Percentiles rank a stretch among this genome's conserved stretches.
phyloP scores from a whole-genome alignment of 176 grass and related monocot species.

The Alloteropsis semialata region DNA sequence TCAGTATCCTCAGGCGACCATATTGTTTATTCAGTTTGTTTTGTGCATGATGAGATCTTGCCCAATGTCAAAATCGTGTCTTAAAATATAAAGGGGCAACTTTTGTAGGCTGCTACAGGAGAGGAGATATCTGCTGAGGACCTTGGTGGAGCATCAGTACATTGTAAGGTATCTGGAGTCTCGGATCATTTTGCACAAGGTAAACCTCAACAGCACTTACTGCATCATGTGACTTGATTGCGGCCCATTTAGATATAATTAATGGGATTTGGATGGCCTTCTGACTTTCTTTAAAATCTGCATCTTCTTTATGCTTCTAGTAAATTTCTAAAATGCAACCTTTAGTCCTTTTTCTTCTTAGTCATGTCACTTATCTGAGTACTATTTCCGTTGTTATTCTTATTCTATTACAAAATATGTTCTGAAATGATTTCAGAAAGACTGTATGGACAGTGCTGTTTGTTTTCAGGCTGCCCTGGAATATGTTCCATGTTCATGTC shows the following conservation, averaged over 20 bases:
- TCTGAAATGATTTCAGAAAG: not conserved
- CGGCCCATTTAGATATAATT: not conserved
- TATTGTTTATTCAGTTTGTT: constrained; percentile 12
- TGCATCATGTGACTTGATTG: not conserved
- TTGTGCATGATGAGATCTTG: constrained; percentile 6
- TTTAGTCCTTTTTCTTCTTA: not conserved
- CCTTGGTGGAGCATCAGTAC: constrained; percentile 93
- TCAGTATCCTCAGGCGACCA: constrained; percentile 28
- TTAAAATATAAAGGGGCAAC: constrained; percentile 37
- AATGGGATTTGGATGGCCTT: not conserved
- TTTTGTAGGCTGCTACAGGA: constrained; percentile 91
- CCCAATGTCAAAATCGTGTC: constrained; percentile 8
- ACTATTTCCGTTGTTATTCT: not conserved
- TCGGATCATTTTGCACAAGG: constrained; percentile 96
- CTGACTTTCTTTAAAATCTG: not conserved
- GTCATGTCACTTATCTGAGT: not conserved
- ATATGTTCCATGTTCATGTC: not conserved
- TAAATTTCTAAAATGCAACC: not conserved
- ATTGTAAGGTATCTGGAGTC: constrained; percentile 96
- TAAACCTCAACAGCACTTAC: constrained; percentile 27
- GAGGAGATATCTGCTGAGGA: constrained; percentile 97
- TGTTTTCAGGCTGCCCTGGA: not conserved
- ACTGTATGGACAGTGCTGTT: not conserved
- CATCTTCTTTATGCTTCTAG: not conserved
- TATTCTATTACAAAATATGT: not conserved